Evolutionary conservation across 768 basidiomycete species (phyloP), one percentile per base, ranked within the genome.

Genomic region (Suillus fuscotomentosus): DNA sequence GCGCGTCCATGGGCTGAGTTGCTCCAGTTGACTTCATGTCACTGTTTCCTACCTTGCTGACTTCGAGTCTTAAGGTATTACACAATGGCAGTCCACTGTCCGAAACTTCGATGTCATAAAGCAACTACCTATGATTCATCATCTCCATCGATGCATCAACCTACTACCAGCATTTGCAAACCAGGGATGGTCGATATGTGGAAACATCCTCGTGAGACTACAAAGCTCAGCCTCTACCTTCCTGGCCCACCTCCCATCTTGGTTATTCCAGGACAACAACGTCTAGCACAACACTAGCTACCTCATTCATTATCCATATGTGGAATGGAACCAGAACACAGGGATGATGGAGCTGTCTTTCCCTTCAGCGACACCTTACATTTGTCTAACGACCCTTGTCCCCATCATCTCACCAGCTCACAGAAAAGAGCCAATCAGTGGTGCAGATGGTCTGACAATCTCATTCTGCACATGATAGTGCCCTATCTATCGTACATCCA

Each of bases 351-450:
- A 34, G 9, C 53, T 34, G 34, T 20, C 17, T 34, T 54, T 54
- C 60, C 24, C 9, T 60, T 45, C 39, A 31, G 42, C 2, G 47
- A 45, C 27, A 36, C 53, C 4, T 20, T 54, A 11, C 53, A 54
- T 54, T 54, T 54, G 20, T 54, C 53, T 3, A 45, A 45, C 36
- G 22, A 60, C 8, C 2, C 36, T 20, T 15, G 5, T 39, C 24
- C 42, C 34, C 11, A 2, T 27, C 27, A 5, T 43, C 38, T 41
- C 43, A 39, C 27, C 22, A 24, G 38, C 39, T 60, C 60, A 20
- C 60, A 61, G 60, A 61, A 61, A 47, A 55, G 34, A n/a, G 36
- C 22, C 5, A 61, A 61, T 54, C 60, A 61, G 5, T 61, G 60
- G 60, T 5, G 8, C 5, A 24, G 42, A 42, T 61, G 60, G 60